Evolutionary conservation across 495 filamentous ascomycete species (phyloP).

Genomic region (Annulohypoxylon moriforme): DNA sequence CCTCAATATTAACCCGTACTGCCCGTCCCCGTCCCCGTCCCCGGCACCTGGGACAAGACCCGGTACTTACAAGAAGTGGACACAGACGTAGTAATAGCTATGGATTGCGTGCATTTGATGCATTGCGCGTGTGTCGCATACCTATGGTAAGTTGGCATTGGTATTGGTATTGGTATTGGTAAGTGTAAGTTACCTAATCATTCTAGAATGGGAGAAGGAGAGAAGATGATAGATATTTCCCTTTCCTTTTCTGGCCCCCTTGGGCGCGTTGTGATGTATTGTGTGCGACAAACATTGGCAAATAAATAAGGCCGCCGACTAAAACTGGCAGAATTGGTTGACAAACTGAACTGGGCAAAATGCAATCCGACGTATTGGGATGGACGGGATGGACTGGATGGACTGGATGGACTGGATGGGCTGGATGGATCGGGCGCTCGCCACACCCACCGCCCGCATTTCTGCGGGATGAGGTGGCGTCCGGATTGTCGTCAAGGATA

Average conservation of each 20-base stretch:
- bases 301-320: conserved; percentile 11
- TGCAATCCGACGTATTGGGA: conserved; percentile 40
- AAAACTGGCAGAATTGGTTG: conserved; percentile 10
- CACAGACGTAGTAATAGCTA: conserved; percentile 1
- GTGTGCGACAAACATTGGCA: conserved; percentile 20
- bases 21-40: background rate
- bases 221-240: conserved; percentile 7
- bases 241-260: conserved; percentile 27
- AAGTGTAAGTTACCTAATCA: no score
- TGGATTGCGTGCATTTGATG: conserved; percentile 1
- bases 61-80: background rate
- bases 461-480: conserved; percentile 44
- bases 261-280: background rate
- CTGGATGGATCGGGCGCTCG: conserved; percentile 36
- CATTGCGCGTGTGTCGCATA: conserved; percentile 15
- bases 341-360: conserved; percentile 32
- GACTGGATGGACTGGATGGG: no score
- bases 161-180: no score
- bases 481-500: conserved; percentile 35
- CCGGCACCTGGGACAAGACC: background rate
- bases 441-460: conserved; percentile 30
- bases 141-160: no score
- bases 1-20: background rate
- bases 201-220: conserved; percentile 11
- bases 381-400: no score